phyloP scores from a whole-genome alignment of 495 filamentous ascomycete species.

The Thermothielavioides terrestris region DNA sequence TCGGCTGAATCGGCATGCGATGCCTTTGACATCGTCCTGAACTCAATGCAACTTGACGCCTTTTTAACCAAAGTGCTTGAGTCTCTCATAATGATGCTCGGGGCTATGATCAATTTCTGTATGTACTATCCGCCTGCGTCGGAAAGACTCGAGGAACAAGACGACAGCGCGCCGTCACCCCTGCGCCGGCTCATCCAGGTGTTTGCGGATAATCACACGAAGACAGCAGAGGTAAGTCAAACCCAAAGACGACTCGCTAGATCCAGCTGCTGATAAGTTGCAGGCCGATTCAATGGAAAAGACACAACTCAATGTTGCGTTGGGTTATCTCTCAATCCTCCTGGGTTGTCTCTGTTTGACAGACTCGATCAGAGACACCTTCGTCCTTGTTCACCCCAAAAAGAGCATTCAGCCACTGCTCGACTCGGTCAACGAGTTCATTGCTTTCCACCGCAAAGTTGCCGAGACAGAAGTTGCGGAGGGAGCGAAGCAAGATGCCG shows the following conservation, averaged over 20 bases:
- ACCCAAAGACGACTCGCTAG: too few species aligned
- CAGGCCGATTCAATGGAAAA: slow-evolving; percentile 80
- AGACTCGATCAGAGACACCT: slow-evolving; percentile 38
- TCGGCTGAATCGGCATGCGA: slow-evolving; percentile 38
- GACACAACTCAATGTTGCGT: slow-evolving; percentile 75
- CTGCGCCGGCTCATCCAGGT: slow-evolving; percentile 40
- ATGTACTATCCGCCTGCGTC: slow-evolving; percentile 58
- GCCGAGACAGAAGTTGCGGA: slow-evolving; percentile 49
- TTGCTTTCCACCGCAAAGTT: slow-evolving; percentile 65
- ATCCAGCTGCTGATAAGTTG: background rate
- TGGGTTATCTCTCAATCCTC: slow-evolving; percentile 83
- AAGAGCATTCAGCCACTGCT: slow-evolving; percentile 55
- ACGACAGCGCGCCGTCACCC: slow-evolving; percentile 20
- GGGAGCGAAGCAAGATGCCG: slow-evolving; percentile 32
- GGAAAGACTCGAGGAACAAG: slow-evolving; percentile 26
- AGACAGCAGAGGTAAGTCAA: slow-evolving; percentile 41
- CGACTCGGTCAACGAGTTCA: slow-evolving; percentile 79
- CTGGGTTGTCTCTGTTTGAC: slow-evolving; percentile 70
- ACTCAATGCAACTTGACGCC: slow-evolving; percentile 29
- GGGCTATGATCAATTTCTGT: slow-evolving; percentile 80
- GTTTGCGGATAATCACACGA: slow-evolving; percentile 45
- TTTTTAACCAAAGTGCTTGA: slow-evolving; percentile 47
- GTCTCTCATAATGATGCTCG: slow-evolving; percentile 67
- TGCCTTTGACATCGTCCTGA: slow-evolving; percentile 37
- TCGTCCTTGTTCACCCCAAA: slow-evolving; percentile 47